A percentile compares a stretch with the other conserved stretches of the same genome.
phyloP scores from a whole-genome alignment of 345 rosid species.

The Raphanus sativus region DNA sequence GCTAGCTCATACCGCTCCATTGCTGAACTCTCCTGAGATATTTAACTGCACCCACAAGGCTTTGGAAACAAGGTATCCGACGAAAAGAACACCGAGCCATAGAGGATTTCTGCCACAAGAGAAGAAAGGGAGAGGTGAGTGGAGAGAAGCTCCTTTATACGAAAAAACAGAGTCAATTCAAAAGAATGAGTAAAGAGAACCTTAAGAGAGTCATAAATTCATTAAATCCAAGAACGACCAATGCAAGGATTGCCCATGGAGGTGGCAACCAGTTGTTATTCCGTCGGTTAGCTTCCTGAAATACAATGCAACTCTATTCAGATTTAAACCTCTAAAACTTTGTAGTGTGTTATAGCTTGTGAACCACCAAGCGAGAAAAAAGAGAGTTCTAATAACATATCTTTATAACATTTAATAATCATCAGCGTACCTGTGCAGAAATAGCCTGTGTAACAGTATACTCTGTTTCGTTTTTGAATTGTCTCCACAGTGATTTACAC shows the following conservation, averaged over 20 bases:
- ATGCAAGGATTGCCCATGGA: slow-evolving; percentile 95
- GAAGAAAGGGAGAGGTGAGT: slow-evolving; percentile 14
- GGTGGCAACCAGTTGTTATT: slow-evolving; percentile 98
- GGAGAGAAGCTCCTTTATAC: background rate
- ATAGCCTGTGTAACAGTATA: slow-evolving; percentile 93
- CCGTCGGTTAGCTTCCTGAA: slow-evolving; percentile 95
- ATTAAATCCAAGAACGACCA: slow-evolving; percentile 85
- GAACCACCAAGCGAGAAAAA: slow-evolving; percentile 7
- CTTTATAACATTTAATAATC: background rate
- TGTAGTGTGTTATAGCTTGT: background rate
- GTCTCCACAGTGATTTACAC: slow-evolving; percentile 98
- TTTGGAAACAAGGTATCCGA: slow-evolving; percentile 66
- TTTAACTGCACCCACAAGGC: slow-evolving; percentile 98
- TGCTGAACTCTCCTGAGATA: slow-evolving; percentile 74
- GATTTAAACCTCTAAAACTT: background rate
- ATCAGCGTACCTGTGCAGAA: slow-evolving; percentile 81
- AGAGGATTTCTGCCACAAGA: slow-evolving; percentile 81
- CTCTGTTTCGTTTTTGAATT: slow-evolving; percentile 92
- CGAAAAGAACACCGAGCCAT: slow-evolving; percentile 68
- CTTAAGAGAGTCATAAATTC: slow-evolving; percentile 98
- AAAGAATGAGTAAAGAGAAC: slow-evolving; percentile 38
- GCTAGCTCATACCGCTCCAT: slow-evolving; percentile 71
- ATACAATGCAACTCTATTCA: slow-evolving; percentile 16
- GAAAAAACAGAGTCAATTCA: slow-evolving; percentile 13
- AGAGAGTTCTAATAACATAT: background rate